A percentile compares a stretch with the other conserved stretches of the same genome.
Evolutionary conservation across 176 grass and related monocot genomes (phyloP).

Genomic region (Oryza glumipatula): DNA sequence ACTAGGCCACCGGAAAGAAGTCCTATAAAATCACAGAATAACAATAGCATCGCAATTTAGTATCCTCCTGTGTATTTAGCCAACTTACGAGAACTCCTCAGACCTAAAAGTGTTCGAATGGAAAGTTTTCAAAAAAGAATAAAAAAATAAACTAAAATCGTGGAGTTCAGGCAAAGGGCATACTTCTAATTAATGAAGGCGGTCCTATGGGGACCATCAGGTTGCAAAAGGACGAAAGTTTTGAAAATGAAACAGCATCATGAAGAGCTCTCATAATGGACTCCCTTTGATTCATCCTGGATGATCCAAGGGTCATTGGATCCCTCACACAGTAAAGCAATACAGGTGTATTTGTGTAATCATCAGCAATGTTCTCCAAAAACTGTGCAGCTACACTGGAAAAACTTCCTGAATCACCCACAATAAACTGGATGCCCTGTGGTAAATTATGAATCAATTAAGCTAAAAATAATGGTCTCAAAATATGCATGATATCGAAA

Average conservation of each 20-base stretch:
- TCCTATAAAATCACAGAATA: not conserved
- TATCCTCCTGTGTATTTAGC: too few relatives aligned
- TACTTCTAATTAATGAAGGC: conserved; percentile 80
- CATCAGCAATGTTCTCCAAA: conserved; percentile 88
- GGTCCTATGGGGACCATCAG: conserved; percentile 83
- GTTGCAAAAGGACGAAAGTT: conserved; percentile 73
- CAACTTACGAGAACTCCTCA: too few relatives aligned
- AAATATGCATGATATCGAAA: not conserved
- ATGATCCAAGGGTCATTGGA: conserved; percentile 53
- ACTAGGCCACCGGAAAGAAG: conserved; percentile 23
- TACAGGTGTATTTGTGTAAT: conserved; percentile 86
- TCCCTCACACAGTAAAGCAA: conserved; percentile 79
- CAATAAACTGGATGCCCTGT: conserved; percentile 83
- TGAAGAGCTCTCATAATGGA: conserved; percentile 71
- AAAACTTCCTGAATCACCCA: conserved; percentile 74
- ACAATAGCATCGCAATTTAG: not conserved
- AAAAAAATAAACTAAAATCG: not conserved
- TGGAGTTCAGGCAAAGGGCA: conserved; percentile 2
- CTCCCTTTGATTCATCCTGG: conserved; percentile 54
- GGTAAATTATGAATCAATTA: conserved; percentile 38
- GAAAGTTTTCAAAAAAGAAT: too few relatives aligned
- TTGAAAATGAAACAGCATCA: conserved; percentile 83
- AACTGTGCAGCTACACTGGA: conserved; percentile 65
- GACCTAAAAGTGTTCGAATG: too few relatives aligned
- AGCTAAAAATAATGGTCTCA: not conserved